A percentile compares a stretch with the other conserved stretches of the same genome.
phyloP scores from a whole-genome alignment of 345 rosid species.

The Gossypium herbaceum region DNA sequence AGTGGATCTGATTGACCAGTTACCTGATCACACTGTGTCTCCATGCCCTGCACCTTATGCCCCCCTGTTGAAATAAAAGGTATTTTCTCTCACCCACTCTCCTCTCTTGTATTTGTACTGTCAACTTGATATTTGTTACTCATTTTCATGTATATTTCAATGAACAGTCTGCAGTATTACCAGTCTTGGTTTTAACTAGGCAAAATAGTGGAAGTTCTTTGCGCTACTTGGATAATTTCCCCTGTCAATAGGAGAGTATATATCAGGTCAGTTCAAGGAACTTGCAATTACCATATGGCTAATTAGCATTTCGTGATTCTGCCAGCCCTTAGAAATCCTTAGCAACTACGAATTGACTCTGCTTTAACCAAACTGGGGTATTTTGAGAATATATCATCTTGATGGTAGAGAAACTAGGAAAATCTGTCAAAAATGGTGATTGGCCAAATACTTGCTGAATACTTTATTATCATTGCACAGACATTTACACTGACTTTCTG shows the following conservation, averaged over 20 bases:
- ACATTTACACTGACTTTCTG: not conserved
- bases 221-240: not conserved
- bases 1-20: slow-evolving; percentile 48
- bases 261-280: slow-evolving; percentile 33
- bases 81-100: slow-evolving; percentile 17
- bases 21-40: slow-evolving; percentile 72
- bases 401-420: not conserved
- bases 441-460: not conserved
- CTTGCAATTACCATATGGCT: not conserved
- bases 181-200: slow-evolving; percentile 8
- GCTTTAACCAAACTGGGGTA: not conserved
- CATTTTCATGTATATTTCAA: slow-evolving; percentile 5
- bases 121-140: not conserved
- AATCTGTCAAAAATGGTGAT: not conserved
- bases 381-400: not conserved
- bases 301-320: slow-evolving; percentile 8
- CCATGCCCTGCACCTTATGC: slow-evolving; percentile 94
- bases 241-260: slow-evolving; percentile 1
- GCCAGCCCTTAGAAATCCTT: not conserved
- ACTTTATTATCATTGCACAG: not conserved
- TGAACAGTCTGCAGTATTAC: slow-evolving; percentile 15
- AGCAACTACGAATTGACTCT: not conserved
- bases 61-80: slow-evolving; percentile 65
- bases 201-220: slow-evolving; percentile 22
- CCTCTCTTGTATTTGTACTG: not conserved